phyloP scores from a whole-genome alignment of 345 rosid genomes.

The Combretum micranthum region DNA sequence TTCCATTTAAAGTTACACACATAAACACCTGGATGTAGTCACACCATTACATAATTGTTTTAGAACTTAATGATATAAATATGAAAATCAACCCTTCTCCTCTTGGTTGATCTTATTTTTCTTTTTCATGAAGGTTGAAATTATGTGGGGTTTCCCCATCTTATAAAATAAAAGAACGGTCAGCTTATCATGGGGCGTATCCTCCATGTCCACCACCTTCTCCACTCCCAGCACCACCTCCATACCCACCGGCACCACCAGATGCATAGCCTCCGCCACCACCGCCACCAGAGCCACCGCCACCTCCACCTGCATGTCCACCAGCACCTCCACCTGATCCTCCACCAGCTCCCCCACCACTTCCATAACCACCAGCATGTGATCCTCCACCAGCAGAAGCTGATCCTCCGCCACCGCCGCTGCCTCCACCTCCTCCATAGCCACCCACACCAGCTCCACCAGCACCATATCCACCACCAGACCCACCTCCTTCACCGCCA shows the following conservation, averaged over 20 bases:
- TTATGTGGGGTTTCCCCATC: too few relatives aligned
- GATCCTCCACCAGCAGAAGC: conserved; percentile 21
- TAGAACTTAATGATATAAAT: too few relatives aligned
- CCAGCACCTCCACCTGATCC: conserved; percentile 19
- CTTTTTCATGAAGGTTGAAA: too few relatives aligned
- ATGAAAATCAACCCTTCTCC: too few relatives aligned
- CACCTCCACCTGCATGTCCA: conserved; percentile 19
- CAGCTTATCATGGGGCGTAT: too few relatives aligned
- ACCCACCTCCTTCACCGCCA: conserved; percentile 17
- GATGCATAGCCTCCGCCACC: conserved; percentile 17
- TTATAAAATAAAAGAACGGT: too few relatives aligned
- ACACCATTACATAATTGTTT: too few relatives aligned
- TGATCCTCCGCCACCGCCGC: conserved; percentile 20
- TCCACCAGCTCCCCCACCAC: conserved; percentile 20
- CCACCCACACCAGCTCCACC: conserved; percentile 16
- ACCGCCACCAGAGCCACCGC: conserved; percentile 29
- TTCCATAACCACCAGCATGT: conserved; percentile 20
- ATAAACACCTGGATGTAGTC: too few relatives aligned
- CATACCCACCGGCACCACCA: conserved; percentile 23
- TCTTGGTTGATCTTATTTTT: too few relatives aligned
- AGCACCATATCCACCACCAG: conserved; percentile 11
- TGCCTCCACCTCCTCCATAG: conserved; percentile 10
- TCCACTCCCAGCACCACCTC: conserved; percentile 25
- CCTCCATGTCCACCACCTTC: conserved; percentile 23
- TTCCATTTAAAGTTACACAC: too few relatives aligned